Evolutionary conservation across 805 yeast genomes (phyloP).

Genomic region (Hanseniaspora vineae): DNA sequence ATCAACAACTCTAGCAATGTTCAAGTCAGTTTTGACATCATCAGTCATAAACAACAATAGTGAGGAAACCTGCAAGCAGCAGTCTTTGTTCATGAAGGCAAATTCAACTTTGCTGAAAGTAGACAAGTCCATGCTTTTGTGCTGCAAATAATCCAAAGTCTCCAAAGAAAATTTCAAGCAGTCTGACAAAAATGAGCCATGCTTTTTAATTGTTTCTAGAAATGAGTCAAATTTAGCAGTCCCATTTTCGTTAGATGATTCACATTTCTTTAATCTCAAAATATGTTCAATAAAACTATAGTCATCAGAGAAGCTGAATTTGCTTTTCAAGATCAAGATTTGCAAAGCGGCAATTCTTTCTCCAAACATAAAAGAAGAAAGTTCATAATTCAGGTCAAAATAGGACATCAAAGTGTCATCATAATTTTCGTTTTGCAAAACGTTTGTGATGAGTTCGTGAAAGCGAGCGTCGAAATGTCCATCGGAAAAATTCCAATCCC

Average conservation of each 20-base stretch:
- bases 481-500: neutral
- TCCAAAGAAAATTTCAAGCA: conserved; percentile 12
- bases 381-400: conserved; percentile 17
- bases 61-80: conserved; percentile 47
- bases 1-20: conserved; percentile 30
- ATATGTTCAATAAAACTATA: conserved; percentile 13
- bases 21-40: conserved; percentile 32
- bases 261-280: conserved; percentile 26
- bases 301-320: conserved; percentile 11
- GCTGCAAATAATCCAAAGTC: conserved; percentile 22
- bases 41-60: conserved; percentile 29
- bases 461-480: neutral
- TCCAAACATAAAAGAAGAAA: conserved; percentile 15
- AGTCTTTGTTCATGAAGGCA: conserved; percentile 26
- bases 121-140: conserved; percentile 4
- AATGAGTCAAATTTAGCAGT: conserved; percentile 22
- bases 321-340: conserved; percentile 7
- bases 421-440: conserved; percentile 3
- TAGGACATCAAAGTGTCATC: conserved; percentile 8
- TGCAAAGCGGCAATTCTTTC: conserved; percentile 15
- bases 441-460: neutral
- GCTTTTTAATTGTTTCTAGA: conserved; percentile 25
- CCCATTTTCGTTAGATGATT: conserved; percentile 15
- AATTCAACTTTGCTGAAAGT: conserved; percentile 1
- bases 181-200: conserved; percentile 23